Evolutionary conservation across 2,329 filamentous ascomycete genomes (phyloP).

Genomic region (Exserohilum turcica): DNA sequence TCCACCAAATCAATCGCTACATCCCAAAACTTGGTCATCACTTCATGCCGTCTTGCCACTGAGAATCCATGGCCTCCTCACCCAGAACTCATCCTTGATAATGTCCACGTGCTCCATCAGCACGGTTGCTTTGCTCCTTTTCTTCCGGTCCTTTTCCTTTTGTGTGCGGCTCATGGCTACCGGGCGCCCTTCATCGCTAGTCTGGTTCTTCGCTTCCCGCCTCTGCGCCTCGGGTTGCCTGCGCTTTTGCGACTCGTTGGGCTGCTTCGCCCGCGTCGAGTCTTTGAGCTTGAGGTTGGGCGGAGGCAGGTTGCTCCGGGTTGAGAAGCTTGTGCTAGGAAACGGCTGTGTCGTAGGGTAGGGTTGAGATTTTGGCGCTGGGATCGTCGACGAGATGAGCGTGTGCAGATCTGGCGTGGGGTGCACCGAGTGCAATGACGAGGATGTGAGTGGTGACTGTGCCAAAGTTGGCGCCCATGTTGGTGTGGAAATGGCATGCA

Average conservation of each 20-base stretch:
- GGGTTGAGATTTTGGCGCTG: slow-evolving; percentile 3
- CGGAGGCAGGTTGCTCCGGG: background rate
- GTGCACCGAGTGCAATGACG: slow-evolving; percentile 15
- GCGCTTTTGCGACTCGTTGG: background rate
- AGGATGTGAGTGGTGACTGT: slow-evolving; percentile 39
- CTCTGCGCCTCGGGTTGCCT: slow-evolving; percentile 6
- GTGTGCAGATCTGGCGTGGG: slow-evolving; percentile 11
- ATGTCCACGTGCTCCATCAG: slow-evolving; percentile 88
- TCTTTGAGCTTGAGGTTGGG: background rate
- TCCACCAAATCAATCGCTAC: background rate
- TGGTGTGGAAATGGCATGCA: slow-evolving; percentile 19
- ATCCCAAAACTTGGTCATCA: background rate
- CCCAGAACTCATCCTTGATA: slow-evolving; percentile 95
- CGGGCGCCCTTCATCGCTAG: slow-evolving; percentile 44
- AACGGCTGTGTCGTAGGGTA: slow-evolving; percentile 12
- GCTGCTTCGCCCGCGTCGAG: background rate
- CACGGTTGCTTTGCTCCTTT: slow-evolving; percentile 77
- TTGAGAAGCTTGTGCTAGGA: background rate
- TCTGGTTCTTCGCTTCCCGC: background rate
- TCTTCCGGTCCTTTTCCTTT: slow-evolving; percentile 80
- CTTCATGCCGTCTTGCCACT: slow-evolving; percentile 41
- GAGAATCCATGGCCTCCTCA: slow-evolving; percentile 75
- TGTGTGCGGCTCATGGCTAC: slow-evolving; percentile 74
- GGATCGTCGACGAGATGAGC: background rate
- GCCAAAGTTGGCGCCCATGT: slow-evolving; percentile 39